phyloP scores from a whole-genome alignment of 441 rosid species.

The Adansonia grandidieri region DNA sequence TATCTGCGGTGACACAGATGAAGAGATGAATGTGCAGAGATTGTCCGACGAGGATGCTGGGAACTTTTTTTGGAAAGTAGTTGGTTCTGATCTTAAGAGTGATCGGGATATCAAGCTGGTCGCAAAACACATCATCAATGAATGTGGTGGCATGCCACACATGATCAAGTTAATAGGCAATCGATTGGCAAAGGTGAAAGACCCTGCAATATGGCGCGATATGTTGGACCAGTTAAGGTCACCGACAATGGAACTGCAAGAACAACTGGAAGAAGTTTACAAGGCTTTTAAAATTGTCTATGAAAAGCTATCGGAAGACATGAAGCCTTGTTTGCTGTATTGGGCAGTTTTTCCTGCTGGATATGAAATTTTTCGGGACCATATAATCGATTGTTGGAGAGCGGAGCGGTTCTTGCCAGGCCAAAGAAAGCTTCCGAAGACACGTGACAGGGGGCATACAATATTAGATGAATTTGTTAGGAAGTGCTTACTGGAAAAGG shows the following conservation, averaged over 20 bases:
- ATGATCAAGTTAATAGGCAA: slow-evolving; percentile 21
- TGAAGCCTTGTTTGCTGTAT: slow-evolving; percentile 36
- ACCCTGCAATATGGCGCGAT: slow-evolving; percentile 10
- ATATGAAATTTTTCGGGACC: slow-evolving; percentile 36
- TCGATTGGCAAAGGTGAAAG: slow-evolving; percentile 6
- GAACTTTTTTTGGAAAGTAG: slow-evolving; percentile 19
- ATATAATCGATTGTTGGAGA: slow-evolving; percentile 45
- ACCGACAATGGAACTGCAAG: background rate
- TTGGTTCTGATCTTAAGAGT: slow-evolving; percentile 19
- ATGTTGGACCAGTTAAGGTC: slow-evolving; percentile 4
- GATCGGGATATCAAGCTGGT: slow-evolving; percentile 25
- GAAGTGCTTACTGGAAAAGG: slow-evolving; percentile 30
- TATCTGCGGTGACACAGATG: slow-evolving; percentile 20
- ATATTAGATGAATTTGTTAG: slow-evolving; percentile 1
- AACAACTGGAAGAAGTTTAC: slow-evolving; percentile 23
- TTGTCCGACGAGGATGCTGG: slow-evolving; percentile 17
- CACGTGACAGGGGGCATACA: slow-evolving; percentile 31
- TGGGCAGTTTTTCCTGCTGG: slow-evolving; percentile 38
- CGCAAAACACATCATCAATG: slow-evolving; percentile 13
- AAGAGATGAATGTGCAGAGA: slow-evolving; percentile 23
- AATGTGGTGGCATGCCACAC: slow-evolving; percentile 26
- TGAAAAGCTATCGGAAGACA: slow-evolving; percentile 20
- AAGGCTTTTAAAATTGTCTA: slow-evolving; percentile 36
- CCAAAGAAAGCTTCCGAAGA: background rate
- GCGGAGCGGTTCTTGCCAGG: slow-evolving; percentile 33